Evolutionary conservation across 768 basidiomycete species (phyloP).

Genomic region (Mycena indigotica): DNA sequence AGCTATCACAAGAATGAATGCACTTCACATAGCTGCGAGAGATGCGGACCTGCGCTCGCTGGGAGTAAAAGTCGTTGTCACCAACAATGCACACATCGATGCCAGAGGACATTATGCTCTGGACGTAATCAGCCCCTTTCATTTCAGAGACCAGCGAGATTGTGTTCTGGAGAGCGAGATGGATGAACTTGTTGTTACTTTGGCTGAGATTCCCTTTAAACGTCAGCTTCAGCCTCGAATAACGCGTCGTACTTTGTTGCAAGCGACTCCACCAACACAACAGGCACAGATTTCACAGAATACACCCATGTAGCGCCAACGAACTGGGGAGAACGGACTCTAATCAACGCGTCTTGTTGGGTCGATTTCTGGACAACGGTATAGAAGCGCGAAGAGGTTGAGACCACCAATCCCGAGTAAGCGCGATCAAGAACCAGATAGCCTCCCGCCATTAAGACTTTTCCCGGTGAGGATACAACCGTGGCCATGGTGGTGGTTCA

Average conservation of each 20-base stretch:
- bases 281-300: slow-evolving; percentile 44
- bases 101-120: slow-evolving; percentile 48
- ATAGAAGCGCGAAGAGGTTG: slow-evolving; percentile 94
- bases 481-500: slow-evolving; percentile 41
- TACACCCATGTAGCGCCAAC: slow-evolving; percentile 79
- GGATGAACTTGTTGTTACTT: slow-evolving; percentile 88
- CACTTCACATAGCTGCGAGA: slow-evolving; percentile 9
- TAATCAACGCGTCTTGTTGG: slow-evolving; percentile 45
- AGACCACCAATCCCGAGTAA: slow-evolving; percentile 86
- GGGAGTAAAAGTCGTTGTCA: slow-evolving; percentile 98
- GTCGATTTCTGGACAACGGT: slow-evolving; percentile 58
- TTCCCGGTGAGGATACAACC: slow-evolving; percentile 89
- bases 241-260: slow-evolving; percentile 42
- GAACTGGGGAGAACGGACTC: slow-evolving; percentile 91
- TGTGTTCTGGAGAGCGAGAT: slow-evolving; percentile 82
- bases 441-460: slow-evolving; percentile 93
- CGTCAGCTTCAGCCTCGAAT: slow-evolving; percentile 15
- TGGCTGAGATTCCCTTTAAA: slow-evolving; percentile 31
- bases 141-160: slow-evolving; percentile 68
- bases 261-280: slow-evolving; percentile 35
- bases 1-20: slow-evolving; percentile 48
- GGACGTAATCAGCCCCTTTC: slow-evolving; percentile 45
- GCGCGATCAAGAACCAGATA: slow-evolving; percentile 93
- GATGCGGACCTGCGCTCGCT: slow-evolving; percentile 71
- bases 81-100: slow-evolving; percentile 84